Percentiles rank a stretch among this genome's conserved stretches.
phyloP scores from a whole-genome alignment of 2,329 filamentous ascomycete species.

The Aspergillus caelatus region DNA sequence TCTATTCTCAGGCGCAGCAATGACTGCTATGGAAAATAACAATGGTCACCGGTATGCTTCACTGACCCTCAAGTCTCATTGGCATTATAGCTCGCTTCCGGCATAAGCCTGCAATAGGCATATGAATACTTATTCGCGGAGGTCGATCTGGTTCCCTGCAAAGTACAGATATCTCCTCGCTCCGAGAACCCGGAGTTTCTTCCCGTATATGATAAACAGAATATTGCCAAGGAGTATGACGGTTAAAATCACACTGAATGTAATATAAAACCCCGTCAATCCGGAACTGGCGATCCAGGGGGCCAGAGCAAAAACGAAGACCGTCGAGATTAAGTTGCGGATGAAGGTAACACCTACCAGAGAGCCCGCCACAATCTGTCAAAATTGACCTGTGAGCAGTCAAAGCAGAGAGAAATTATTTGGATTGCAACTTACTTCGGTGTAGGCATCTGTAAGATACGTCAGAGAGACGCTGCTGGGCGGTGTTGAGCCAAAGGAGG shows the following conservation, averaged over 20 bases:
- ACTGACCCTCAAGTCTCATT: no score
- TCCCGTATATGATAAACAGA: not conserved
- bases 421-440: conserved; percentile 25
- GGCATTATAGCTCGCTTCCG: no score
- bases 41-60: no score
- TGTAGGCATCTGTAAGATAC: conserved; percentile 34
- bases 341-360: conserved; percentile 50
- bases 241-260: not conserved
- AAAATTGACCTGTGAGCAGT: no score
- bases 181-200: not conserved
- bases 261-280: not conserved
- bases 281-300: not conserved
- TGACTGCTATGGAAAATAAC: no score
- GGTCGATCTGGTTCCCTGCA: no score
- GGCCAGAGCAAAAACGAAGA: conserved; percentile 50
- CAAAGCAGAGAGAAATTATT: not conserved
- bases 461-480: conserved; percentile 30
- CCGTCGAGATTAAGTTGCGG: conserved; percentile 48
- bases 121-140: no score
- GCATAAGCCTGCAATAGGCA: no score
- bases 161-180: no score
- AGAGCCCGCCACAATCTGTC: conserved; percentile 51
- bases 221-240: not conserved
- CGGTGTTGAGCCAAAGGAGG: conserved; percentile 21
- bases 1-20: no score